Base-by-base conservation (phyloP, 805 yeast species). In the Metschnikowia amazonensis region DNA sequence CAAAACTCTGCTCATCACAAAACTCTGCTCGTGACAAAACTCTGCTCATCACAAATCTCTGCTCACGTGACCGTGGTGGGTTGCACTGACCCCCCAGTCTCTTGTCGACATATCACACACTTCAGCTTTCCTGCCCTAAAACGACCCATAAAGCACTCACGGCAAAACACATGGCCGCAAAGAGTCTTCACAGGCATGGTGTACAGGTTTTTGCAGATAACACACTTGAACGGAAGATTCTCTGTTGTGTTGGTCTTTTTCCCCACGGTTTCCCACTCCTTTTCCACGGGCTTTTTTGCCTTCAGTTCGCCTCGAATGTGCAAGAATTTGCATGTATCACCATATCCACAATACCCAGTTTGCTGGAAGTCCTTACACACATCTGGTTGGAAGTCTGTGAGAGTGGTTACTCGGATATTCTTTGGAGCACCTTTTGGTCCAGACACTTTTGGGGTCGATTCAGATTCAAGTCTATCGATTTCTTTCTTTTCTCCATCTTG, bases 261-360 rank as follows among this genome's bases (percentile, higher is more conserved):
- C 51, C 33, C 57, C 51, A 67, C 74, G 23, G 57, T 62, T 51
- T 84, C 84, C 96, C 96, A 87, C 36, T 87, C 95, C 47, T 72
- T 73, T 23, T 75, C 62, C 5, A 83, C 62, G 47, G 83, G 80
- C 79, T 82, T 80, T 25, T 83, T 86, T 38, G 82, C 82, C 45
- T 75, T 77, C 66, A 82, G 85, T 58, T 88, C 96, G 55, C 88
- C 97, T 64, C 99, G 69, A 13, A 87, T 79, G 61, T 94, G 99
- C 29, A 92, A 63, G 63, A 94, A 94, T 67, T 94, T 94, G 69
- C 99, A 94, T 29, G 94, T 84, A 57, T 94, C 99, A 7, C 99
- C 99, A 62, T 84, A 94, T 5, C 97, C 97, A 73, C 99, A 94
- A 60, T 81, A 90, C 0, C 99, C 99, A 0, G 95, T 90, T 54